These are phyloP conservation scores for Saturnispora serradocipensis DNA, from an alignment of 805 yeast genomes.

Conservation along the genomic window DNA sequence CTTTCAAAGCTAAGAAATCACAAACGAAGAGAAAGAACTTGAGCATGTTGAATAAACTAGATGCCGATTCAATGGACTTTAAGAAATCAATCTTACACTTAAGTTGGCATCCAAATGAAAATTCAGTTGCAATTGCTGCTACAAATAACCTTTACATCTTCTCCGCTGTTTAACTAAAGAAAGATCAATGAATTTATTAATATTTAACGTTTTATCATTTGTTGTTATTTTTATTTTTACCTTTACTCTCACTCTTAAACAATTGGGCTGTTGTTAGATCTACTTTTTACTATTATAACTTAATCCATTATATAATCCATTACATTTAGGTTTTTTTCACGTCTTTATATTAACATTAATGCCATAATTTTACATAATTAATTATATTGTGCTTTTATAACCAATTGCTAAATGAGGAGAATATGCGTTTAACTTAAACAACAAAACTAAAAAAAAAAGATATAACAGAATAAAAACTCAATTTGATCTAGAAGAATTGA, in stretches of 20 bases:
- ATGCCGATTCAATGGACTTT: slow-evolving; percentile 78
- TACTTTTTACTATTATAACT: neutral
- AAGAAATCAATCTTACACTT: slow-evolving; percentile 89
- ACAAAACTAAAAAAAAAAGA: neutral
- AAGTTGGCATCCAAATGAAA: slow-evolving; percentile 98
- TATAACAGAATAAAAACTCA: neutral
- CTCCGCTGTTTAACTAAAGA: slow-evolving; percentile 46
- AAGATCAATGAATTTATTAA: neutral
- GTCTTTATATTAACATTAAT: neutral
- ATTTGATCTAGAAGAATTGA: slow-evolving; percentile 1
- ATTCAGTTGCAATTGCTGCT: slow-evolving; percentile 96
- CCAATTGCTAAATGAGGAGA: slow-evolving; percentile 2
- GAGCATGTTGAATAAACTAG: slow-evolving; percentile 51
- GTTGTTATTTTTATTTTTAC: neutral
- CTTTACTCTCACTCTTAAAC: neutral
- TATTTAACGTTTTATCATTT: neutral
- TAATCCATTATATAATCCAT: neutral
- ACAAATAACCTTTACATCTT: slow-evolving; percentile 88
- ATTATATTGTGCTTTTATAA: neutral
- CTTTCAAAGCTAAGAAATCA: slow-evolving; percentile 74
- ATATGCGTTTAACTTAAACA: neutral
- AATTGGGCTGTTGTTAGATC: neutral
- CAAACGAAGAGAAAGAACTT: slow-evolving; percentile 31
- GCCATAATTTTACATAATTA: neutral
- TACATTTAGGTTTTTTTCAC: neutral